These are phyloP conservation scores for Fusarium nematophilum DNA, from an alignment of 2,329 filamentous ascomycete species.

Conservation along the genomic window DNA sequence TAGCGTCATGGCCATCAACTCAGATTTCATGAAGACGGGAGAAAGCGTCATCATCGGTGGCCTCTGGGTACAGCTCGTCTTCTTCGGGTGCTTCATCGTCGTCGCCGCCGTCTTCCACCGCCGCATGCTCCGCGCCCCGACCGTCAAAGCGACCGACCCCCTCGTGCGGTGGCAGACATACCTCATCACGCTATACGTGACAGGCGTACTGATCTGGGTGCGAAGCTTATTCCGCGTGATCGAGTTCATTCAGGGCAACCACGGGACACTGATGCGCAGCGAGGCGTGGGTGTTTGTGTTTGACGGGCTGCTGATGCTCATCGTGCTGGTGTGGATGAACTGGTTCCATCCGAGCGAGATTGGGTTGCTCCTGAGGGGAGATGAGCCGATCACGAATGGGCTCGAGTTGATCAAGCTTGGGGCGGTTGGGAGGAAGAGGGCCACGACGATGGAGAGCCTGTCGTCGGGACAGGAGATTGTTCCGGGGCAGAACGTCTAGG, in stretches of 20 bases:
- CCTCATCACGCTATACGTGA: constrained; percentile 42
- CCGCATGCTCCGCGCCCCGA: constrained; percentile 35
- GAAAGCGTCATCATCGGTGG: constrained; percentile 63
- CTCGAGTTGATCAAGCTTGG: constrained; percentile 34
- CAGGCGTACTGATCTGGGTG: constrained; percentile 51
- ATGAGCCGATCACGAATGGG: constrained; percentile 37
- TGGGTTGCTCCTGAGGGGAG: constrained; percentile 39
- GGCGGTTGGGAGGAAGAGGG: constrained; percentile 6
- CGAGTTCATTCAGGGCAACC: constrained; percentile 54
- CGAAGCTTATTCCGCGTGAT: constrained; percentile 56
- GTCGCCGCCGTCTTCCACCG: constrained; percentile 59
- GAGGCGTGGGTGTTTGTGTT: constrained; percentile 53
- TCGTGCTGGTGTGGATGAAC: constrained; percentile 44
- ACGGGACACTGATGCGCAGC: constrained; percentile 48
- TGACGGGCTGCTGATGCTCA: constrained; percentile 51
- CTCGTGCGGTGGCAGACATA: constrained; percentile 48
- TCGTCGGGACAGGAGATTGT: constrained; percentile 8
- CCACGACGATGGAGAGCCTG: constrained; percentile 30
- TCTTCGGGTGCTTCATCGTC: constrained; percentile 65
- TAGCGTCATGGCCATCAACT: constrained; percentile 37
- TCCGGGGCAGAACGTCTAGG: not conserved
- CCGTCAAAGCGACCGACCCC: constrained; percentile 12
- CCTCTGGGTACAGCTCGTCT: constrained; percentile 65
- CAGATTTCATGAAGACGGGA: constrained; percentile 46
- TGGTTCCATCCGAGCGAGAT: constrained; percentile 47